These are phyloP conservation scores for Xerocomus amazonicus DNA, from an alignment of 1,284 basidiomycete genomes.

Conservation along the genomic window DNA sequence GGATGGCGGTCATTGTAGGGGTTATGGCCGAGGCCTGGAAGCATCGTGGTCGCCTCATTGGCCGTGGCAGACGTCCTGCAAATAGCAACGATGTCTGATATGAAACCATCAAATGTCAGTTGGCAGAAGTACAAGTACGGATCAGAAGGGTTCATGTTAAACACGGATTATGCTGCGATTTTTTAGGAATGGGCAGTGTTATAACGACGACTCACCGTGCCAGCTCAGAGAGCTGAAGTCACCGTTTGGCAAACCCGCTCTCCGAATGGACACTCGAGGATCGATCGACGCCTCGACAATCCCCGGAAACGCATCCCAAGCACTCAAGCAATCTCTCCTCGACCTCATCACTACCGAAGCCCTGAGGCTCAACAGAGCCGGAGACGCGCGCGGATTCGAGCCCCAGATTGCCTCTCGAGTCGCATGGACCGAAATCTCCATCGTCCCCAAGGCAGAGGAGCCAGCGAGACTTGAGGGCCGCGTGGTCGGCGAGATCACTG, in stretches of 20 bases:
- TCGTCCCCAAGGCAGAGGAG: constrained; percentile 38
- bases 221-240: too few relatives aligned
- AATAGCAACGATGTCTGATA: constrained; percentile 4
- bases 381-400: constrained; percentile 23
- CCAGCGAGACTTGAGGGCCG: constrained; percentile 37
- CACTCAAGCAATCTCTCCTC: constrained; percentile 26
- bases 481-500: constrained; percentile 44
- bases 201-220: too few relatives aligned
- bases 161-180: too few relatives aligned
- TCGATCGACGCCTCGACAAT: constrained; percentile 20
- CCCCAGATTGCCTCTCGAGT: constrained; percentile 22
- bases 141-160: too few relatives aligned
- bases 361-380: too few relatives aligned
- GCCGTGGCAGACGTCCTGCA: neutral
- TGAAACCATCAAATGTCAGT: neutral
- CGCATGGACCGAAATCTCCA: constrained; percentile 35
- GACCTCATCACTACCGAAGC: constrained; percentile 9
- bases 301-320: constrained; percentile 24
- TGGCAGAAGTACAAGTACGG: too few relatives aligned
- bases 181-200: too few relatives aligned
- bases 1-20: neutral
- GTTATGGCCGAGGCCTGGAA: neutral
- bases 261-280: constrained; percentile 1
- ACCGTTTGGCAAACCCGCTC: neutral
- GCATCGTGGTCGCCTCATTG: constrained; percentile 21